These are phyloP conservation scores for Rhizopogon vinicolor DNA, from an alignment of 768 basidiomycete species.

Conservation along the genomic window DNA sequence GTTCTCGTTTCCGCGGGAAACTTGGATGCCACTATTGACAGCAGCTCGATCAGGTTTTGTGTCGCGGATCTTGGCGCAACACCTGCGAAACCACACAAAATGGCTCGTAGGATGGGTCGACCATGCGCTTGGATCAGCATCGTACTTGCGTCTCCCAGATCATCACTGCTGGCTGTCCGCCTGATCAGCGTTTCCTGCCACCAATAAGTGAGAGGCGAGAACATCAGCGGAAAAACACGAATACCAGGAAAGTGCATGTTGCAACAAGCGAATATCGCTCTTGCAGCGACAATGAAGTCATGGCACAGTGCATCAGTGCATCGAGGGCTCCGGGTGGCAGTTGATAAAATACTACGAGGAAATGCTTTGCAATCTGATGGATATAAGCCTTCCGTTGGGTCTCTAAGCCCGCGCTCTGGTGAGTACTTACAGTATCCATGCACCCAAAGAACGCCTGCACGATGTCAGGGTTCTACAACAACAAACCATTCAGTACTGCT, in stretches of 20 bases:
- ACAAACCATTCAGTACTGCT: conserved; percentile 6
- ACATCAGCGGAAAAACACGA: too few species aligned
- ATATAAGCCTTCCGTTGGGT: background rate
- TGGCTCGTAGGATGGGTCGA: conserved; percentile 62
- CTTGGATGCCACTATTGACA: conserved; percentile 62
- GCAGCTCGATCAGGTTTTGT: conserved; percentile 79
- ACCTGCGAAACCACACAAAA: conserved; percentile 79
- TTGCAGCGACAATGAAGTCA: conserved; percentile 63
- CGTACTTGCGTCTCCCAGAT: conserved; percentile 50
- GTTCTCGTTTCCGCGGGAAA: conserved; percentile 47
- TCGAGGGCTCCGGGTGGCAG: conserved; percentile 61
- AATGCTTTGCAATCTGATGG: conserved; percentile 34
- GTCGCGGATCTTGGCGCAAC: conserved; percentile 80
- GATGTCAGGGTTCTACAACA: conserved; percentile 78
- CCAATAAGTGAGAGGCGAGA: too few species aligned
- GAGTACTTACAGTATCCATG: conserved; percentile 60
- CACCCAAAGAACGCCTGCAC: conserved; percentile 87
- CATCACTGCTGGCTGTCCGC: conserved; percentile 58
- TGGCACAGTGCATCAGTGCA: conserved; percentile 65
- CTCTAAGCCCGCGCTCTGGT: background rate
- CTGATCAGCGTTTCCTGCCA: conserved; percentile 11
- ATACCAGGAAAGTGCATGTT: conserved; percentile 44
- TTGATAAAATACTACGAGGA: conserved; percentile 54
- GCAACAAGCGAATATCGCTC: conserved; percentile 84
- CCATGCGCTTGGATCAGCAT: conserved; percentile 54